These are phyloP conservation scores for Leptomonas pyrrhocoris DNA, from an alignment of 208 protist genomes.

Conservation along the genomic window DNA sequence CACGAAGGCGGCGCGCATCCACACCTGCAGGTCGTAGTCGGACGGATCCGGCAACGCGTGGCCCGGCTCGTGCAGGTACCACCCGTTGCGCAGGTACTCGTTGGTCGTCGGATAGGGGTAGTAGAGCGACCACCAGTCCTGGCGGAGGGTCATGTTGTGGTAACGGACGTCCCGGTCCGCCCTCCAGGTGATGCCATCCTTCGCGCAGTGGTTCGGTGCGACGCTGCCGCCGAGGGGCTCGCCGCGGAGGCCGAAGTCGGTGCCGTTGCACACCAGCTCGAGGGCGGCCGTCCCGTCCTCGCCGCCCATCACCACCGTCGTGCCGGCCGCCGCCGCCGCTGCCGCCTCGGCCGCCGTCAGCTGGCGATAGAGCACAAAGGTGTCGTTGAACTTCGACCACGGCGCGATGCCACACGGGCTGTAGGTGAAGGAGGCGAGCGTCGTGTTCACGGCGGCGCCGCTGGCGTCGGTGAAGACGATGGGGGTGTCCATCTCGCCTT, in stretches of 20 bases:
- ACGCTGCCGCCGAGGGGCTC: constrained; percentile 47
- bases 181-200: constrained; percentile 91
- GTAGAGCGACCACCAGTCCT: constrained; percentile 67
- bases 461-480: constrained; percentile 24
- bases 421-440: constrained; percentile 68
- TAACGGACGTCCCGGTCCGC: constrained; percentile 92
- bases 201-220: constrained; percentile 61
- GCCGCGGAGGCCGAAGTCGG: constrained; percentile 59
- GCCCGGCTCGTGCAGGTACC: constrained; percentile 83
- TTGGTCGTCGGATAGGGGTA: constrained; percentile 74
- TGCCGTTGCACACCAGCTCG: constrained; percentile 72
- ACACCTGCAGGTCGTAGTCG: constrained; percentile 98
- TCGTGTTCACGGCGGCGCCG: constrained; percentile 27
- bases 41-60: constrained; percentile 77
- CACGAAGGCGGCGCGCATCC: constrained; percentile 94
- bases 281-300: constrained; percentile 31
- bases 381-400: constrained; percentile 97
- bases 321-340: background rate
- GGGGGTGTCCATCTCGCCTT: constrained; percentile 27
- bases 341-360: constrained; percentile 7
- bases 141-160: constrained; percentile 44
- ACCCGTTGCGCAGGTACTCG: constrained; percentile 79
- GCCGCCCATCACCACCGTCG: constrained; percentile 24
- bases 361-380: constrained; percentile 68
- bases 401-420: constrained; percentile 96